phyloP scores from a whole-genome alignment of 805 yeast genomes.

The Metschnikowia lochheadii region DNA sequence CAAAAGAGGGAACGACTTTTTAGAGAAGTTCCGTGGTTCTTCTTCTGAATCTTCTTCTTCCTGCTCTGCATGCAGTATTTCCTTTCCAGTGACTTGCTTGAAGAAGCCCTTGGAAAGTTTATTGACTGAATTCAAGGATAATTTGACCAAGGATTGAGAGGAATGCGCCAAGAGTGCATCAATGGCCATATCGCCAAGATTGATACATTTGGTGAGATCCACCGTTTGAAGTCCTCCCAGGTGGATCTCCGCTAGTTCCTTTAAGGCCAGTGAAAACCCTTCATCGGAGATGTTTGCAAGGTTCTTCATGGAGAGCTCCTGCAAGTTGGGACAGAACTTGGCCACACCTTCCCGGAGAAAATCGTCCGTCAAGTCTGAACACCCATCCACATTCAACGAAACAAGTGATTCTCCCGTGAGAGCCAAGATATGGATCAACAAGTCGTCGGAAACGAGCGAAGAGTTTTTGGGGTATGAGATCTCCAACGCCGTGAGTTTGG shows the following conservation, averaged over 20 bases:
- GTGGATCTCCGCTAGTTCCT: conserved; percentile 46
- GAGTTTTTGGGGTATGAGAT: conserved; percentile 66
- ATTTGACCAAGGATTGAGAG: conserved; percentile 58
- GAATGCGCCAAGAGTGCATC: conserved; percentile 60
- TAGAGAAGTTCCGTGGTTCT: conserved; percentile 17
- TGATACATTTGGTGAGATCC: conserved; percentile 61
- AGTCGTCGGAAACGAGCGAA: conserved; percentile 64
- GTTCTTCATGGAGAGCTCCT: conserved; percentile 52
- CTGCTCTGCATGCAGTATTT: too few species aligned
- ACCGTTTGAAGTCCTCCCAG: conserved; percentile 56
- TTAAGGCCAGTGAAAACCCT: conserved; percentile 58
- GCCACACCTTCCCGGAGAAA: conserved; percentile 54
- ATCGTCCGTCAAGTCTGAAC: conserved; percentile 65
- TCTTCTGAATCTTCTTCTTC: neutral
- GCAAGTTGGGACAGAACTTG: conserved; percentile 54
- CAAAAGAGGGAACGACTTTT: conserved; percentile 48
- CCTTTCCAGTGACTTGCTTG: conserved; percentile 23
- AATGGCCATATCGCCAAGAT: conserved; percentile 60
- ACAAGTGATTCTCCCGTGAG: conserved; percentile 59
- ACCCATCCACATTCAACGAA: conserved; percentile 64
- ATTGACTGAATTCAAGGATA: conserved; percentile 72
- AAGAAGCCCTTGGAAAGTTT: conserved; percentile 50
- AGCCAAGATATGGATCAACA: conserved; percentile 56
- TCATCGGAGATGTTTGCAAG: conserved; percentile 67
- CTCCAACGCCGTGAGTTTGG: conserved; percentile 52